Evolutionary conservation across 1,284 basidiomycete genomes (phyloP), one percentile per base, ranked within the genome.

Genomic region (Sporisorium iseilematis-ciliati): DNA sequence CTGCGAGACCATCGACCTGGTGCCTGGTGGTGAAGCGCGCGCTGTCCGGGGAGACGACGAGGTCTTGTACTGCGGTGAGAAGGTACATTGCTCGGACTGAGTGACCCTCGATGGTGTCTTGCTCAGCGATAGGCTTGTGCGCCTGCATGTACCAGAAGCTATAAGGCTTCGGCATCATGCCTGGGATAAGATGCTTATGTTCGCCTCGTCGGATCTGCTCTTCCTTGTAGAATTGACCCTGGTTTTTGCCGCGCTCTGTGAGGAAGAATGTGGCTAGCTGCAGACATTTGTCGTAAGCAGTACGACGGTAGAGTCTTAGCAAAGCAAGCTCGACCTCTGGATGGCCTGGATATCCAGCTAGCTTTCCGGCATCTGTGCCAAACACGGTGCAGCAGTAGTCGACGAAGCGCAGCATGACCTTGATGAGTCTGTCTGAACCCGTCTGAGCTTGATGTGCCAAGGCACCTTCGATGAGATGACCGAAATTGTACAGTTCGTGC

Each of bases 131-230:
- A 3, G 56, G 67, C 20, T 54, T 59, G 56, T 70, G 67, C 21
- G 67, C 67, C 40, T 70, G 67, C 67, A 70, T 70, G 53, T 70
- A 70, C 67, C 67, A 70, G 60, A 64, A 59, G 52, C 43, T 50
- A 57, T 58, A 63, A 14, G 56, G 55, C 20, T 64, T 64, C 10
- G 67, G 67, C 67, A 64, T 64, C 60, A 64, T 70, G 21, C 26
- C 51, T 8, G 67, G 67, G 18, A 58, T 54, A 1, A 35, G 14
- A 20, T 64, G 60, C 7, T 26, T 45, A 21, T 70, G 60, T 40
- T 70, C 67, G 45, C 61, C 61, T 11, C 67, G 55, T 23, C 38
- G 12, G 16, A 57, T 56, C 33, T 70, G 67, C 52, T 70, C 67
- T 10, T 70, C 61, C 20, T 54, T 56, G 61, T 70, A 70, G 52